Evolutionary conservation across 345 rosid species (phyloP).

Genomic region (Linum tenue): DNA sequence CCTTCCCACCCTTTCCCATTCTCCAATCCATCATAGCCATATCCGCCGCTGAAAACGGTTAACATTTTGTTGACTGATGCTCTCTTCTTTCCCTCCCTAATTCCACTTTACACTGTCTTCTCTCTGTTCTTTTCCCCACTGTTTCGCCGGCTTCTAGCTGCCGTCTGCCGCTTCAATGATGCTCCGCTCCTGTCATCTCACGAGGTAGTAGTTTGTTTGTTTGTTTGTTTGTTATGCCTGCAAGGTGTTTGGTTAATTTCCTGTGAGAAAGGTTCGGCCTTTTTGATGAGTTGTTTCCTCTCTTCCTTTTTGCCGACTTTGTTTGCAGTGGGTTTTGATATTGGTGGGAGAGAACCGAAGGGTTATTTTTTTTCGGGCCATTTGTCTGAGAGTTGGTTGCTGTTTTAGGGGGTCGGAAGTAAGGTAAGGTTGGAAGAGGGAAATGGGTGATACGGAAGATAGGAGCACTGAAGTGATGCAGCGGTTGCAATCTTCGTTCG

Average conservation of each 20-base stretch:
- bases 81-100: background rate
- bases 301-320: background rate
- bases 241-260: too few species aligned
- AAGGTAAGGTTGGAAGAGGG: background rate
- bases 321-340: conserved; percentile 19
- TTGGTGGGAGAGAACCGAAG: conserved; percentile 10
- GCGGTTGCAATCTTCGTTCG: conserved; percentile 58
- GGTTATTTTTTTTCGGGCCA: conserved; percentile 12
- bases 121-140: background rate
- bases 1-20: background rate
- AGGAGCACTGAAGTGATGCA: conserved; percentile 55
- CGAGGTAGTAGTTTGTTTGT: background rate
- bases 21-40: conserved; percentile 12
- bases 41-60: conserved; percentile 9
- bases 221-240: background rate
- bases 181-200: background rate
- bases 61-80: background rate
- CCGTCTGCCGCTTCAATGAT: conserved; percentile 8
- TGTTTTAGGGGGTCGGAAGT: too few species aligned
- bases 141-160: conserved; percentile 1
- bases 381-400: background rate
- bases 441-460: conserved; percentile 66
- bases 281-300: background rate
- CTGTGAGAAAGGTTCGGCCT: background rate
- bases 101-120: background rate